Evolutionary conservation across 2,329 filamentous ascomycete genomes (phyloP).

Genomic region (Diaporthe humulicola): DNA sequence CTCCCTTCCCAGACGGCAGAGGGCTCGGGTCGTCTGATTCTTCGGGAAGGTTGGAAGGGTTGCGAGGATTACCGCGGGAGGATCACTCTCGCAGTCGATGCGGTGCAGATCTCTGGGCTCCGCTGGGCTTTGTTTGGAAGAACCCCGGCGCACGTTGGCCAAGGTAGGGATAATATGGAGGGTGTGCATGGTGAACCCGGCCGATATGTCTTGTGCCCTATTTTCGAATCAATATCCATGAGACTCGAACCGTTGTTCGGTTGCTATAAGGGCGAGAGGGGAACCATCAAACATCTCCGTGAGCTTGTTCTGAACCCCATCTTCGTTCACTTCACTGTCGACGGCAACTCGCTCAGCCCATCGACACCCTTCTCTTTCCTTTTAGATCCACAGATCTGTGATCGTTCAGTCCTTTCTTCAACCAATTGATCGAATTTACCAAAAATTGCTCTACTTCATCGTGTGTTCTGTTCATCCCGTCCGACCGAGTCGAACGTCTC

Average conservation of each 20-base stretch:
- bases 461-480: neutral
- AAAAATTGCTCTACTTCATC: neutral
- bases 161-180: neutral
- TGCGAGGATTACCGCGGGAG: slow-evolving; percentile 25
- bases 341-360: slow-evolving; percentile 6
- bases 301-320: neutral
- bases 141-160: slow-evolving; percentile 12
- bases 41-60: slow-evolving; percentile 25
- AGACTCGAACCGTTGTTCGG: slow-evolving; percentile 10
- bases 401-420: slow-evolving; percentile 35
- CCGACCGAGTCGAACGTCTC: slow-evolving; percentile 15
- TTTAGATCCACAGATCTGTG: slow-evolving; percentile 33
- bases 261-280: slow-evolving; percentile 24
- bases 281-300: neutral
- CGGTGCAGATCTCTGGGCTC: slow-evolving; percentile 8
- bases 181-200: slow-evolving; percentile 16
- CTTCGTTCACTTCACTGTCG: slow-evolving; percentile 21
- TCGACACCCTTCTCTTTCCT: slow-evolving; percentile 22
- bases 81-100: slow-evolving; percentile 19
- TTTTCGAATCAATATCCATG: slow-evolving; percentile 27
- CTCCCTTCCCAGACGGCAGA: slow-evolving; percentile 22
- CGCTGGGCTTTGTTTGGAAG: slow-evolving; percentile 23
- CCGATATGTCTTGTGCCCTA: slow-evolving; percentile 12
- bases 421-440: neutral
- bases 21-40: slow-evolving; percentile 21